Base-by-base conservation (phyloP, 306 rosid genomes). In the Trichosanthes truncata region DNA sequence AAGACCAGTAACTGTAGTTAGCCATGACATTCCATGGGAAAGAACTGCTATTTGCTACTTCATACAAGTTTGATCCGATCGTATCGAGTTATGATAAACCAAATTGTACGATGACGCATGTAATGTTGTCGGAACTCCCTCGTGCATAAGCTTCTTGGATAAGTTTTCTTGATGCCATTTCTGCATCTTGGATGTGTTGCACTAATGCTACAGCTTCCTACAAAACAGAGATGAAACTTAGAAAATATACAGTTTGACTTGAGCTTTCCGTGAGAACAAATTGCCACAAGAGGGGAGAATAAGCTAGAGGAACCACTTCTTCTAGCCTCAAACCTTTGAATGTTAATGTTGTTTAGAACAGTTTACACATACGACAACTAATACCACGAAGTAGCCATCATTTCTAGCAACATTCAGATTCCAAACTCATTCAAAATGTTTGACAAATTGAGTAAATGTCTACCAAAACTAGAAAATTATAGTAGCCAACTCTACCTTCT, bases 91-190 rank as follows among this genome's bases (percentile, higher is more conserved):
- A 92, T 15, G 93, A 79, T 56, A 83, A 35, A 82, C 84, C 96
- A 80, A 93, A 93, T 63, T 94, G 92, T 79, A 91, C 98, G 57
- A 93, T 94, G 1, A 93, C 90, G 65, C 97, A 90, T 26, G 98
- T 93, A 72, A 93, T 93, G 84, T 93, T 93, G 84, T 93, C 98
- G 20, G 98, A 80, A 86, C 98, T 93, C 76, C 98, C 98, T 41
- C 89, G 85, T 1, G 86, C 80, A 81, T 83, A 93, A 77, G 98
- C 98, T 83, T 91, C 95, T 86, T 89, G 84, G 55, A 85, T 85
- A 20, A 93, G 93, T 79, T 84, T 90, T 85, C 86, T 89, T 20
- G 95, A 90, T 36, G 98, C 94, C 80, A 82, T 88, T 82, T 93
- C 98, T 52, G 98, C 86, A 75, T 91, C 94, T 82, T 86, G 83